phyloP scores from a whole-genome alignment of 306 rosid species.

The Sesbania bispinosa region DNA sequence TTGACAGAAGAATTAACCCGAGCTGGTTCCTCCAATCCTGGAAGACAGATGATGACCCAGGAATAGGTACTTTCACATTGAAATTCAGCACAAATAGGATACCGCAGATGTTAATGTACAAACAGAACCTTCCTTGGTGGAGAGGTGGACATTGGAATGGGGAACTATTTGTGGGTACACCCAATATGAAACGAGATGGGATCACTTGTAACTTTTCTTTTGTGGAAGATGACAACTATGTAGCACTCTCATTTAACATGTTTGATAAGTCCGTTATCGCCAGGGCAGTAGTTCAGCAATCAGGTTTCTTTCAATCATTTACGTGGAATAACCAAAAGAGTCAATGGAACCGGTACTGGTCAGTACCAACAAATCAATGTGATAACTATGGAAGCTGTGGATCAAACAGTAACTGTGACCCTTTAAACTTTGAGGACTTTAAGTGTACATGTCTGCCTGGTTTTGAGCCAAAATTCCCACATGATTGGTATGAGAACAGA shows the following conservation, averaged over 20 bases:
- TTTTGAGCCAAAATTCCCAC: conserved; percentile 44
- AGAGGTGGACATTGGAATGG: conserved; percentile 28
- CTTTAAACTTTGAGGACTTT: conserved; percentile 25
- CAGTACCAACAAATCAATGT: conserved; percentile 40
- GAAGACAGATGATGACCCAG: no score
- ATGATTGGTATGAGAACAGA: conserved; percentile 40
- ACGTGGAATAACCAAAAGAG: no score
- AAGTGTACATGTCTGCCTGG: conserved; percentile 57
- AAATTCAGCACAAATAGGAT: conserved; percentile 32
- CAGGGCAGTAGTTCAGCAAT: no score
- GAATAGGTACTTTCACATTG: conserved; percentile 23
- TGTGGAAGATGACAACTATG: conserved; percentile 10
- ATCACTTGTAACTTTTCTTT: not conserved
- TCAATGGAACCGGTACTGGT: conserved; percentile 36
- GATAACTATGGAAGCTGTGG: conserved; percentile 56
- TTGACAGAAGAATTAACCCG: not conserved
- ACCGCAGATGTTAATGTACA: conserved; percentile 37
- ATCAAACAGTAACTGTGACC: conserved; percentile 43
- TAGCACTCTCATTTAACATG: not conserved
- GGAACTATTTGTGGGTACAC: not conserved
- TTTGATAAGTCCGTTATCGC: conserved; percentile 13
- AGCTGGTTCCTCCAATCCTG: conserved; percentile 33
- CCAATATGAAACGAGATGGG: conserved; percentile 10
- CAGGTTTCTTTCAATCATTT: no score
- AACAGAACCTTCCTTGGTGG: conserved; percentile 16